Percentiles rank a stretch among this genome's conserved stretches.
These are phyloP conservation scores for Ophiosphaerella narmari DNA, from an alignment of 2,329 filamentous ascomycete genomes.

Conservation along the genomic window DNA sequence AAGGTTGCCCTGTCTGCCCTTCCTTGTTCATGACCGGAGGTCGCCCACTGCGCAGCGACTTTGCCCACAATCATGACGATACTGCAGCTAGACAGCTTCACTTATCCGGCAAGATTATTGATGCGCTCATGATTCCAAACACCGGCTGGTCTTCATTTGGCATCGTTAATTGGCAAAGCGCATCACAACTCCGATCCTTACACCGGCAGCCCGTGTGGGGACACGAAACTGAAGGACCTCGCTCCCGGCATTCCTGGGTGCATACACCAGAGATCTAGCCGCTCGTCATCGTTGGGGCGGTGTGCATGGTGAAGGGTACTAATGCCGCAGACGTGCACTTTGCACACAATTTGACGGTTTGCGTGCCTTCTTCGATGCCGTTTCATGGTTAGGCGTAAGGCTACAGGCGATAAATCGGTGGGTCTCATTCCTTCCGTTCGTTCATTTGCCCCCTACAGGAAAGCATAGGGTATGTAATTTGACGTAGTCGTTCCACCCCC, in stretches of 20 bases:
- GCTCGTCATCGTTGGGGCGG: slow-evolving; percentile 37
- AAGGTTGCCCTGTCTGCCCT: slow-evolving; percentile 12
- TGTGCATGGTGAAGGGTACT: slow-evolving; percentile 32
- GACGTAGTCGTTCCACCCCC: not conserved
- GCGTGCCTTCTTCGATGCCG: slow-evolving; percentile 14
- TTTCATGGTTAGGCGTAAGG: slow-evolving; percentile 34
- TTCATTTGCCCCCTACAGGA: slow-evolving; percentile 1
- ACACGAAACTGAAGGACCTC: slow-evolving; percentile 27
- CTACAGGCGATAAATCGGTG: slow-evolving; percentile 31
- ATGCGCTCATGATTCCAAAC: slow-evolving; percentile 3
- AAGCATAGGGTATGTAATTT: not conserved
- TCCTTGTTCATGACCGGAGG: slow-evolving; percentile 12
- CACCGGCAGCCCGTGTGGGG: slow-evolving; percentile 29
- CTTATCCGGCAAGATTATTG: slow-evolving; percentile 1
- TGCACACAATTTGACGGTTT: slow-evolving; percentile 28
- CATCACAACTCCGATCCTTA: slow-evolving; percentile 15
- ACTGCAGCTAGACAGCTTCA: slow-evolving; percentile 27
- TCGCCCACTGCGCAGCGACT: slow-evolving; percentile 18
- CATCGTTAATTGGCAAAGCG: not conserved
- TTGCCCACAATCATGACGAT: slow-evolving; percentile 6
- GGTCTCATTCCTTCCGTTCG: slow-evolving; percentile 9
- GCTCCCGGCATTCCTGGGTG: slow-evolving; percentile 5
- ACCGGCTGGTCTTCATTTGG: not conserved
- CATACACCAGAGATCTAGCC: slow-evolving; percentile 11
- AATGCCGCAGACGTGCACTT: slow-evolving; percentile 41